These are phyloP conservation scores for Colletotrichum orbiculare DNA, from an alignment of 2,329 filamentous ascomycete genomes.

Conservation along the genomic window DNA sequence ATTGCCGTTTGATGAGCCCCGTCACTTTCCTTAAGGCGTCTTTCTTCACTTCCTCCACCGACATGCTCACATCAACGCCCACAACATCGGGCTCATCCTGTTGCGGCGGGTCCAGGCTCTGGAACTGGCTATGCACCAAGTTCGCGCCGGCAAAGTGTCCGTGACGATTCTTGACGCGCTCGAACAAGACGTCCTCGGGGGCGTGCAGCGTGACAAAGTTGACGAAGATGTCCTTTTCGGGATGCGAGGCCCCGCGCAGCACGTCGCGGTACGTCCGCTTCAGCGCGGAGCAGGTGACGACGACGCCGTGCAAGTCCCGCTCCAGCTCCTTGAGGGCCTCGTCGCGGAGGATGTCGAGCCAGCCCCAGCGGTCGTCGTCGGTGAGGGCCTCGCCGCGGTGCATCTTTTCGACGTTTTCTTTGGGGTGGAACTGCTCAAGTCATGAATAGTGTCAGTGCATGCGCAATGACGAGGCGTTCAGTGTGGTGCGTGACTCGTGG, in stretches of 20 bases:
- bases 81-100: constrained; percentile 66
- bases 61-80: constrained; percentile 59
- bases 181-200: constrained; percentile 69
- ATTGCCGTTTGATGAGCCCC: background rate
- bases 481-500: background rate
- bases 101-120: constrained; percentile 72
- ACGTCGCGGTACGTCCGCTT: constrained; percentile 82
- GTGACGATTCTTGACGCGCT: constrained; percentile 70
- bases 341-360: constrained; percentile 72
- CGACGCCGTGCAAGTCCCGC: constrained; percentile 65
- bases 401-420: constrained; percentile 80
- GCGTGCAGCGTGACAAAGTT: constrained; percentile 80
- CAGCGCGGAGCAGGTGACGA: constrained; percentile 83
- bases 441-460: constrained; percentile 20
- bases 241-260: constrained; percentile 68
- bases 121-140: constrained; percentile 80
- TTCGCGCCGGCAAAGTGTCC: constrained; percentile 80
- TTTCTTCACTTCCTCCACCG: constrained; percentile 56
- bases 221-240: constrained; percentile 65
- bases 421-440: constrained; percentile 64
- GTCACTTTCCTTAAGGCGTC: constrained; percentile 48
- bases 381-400: constrained; percentile 73
- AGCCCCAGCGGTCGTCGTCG: constrained; percentile 82
- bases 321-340: constrained; percentile 53
- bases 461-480: background rate